Percentiles rank a stretch among this genome's conserved stretches.
Conservation (phyloP, 148 eudicot genomes). For the Camellia sinensis region DNA sequence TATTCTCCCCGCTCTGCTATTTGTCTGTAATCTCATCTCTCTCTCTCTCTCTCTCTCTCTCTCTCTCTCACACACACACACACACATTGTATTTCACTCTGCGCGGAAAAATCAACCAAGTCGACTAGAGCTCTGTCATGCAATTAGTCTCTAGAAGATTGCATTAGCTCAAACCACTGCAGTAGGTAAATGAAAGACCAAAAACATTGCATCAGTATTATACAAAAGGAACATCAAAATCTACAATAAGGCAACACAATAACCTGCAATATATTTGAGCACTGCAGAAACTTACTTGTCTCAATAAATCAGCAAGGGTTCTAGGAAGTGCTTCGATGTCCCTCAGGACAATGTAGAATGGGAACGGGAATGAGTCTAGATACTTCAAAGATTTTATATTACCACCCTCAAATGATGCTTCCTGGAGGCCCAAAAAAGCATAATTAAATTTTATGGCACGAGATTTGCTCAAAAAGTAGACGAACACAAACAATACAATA, state of each 20-base stretch:
- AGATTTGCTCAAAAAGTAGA: background rate
- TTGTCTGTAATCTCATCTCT: background rate
- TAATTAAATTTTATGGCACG: constrained; percentile 1
- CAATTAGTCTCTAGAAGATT: constrained; percentile 50
- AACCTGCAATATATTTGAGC: background rate
- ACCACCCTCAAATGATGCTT: constrained; percentile 39
- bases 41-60: background rate
- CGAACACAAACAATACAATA: background rate
- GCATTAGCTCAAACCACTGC: constrained; percentile 99
- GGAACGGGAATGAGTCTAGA: constrained; percentile 90
- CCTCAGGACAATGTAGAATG: constrained; percentile 77
- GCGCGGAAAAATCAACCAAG: background rate
- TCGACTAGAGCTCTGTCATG: background rate
- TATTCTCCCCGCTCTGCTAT: background rate
- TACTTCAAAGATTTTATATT: constrained; percentile 36
- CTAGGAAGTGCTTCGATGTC: constrained; percentile 87
- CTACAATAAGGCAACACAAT: background rate
- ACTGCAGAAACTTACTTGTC: constrained; percentile 60
- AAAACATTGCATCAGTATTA: background rate
- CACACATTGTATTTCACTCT: background rate
- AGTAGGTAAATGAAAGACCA: background rate
- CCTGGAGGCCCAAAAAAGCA: constrained; percentile 31
- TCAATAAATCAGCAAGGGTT: constrained; percentile 86
- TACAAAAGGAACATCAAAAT: background rate
- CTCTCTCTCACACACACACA: background rate